Conservation (phyloP, 2,329 filamentous ascomycete species). For the Gnomoniopsis sp. region DNA sequence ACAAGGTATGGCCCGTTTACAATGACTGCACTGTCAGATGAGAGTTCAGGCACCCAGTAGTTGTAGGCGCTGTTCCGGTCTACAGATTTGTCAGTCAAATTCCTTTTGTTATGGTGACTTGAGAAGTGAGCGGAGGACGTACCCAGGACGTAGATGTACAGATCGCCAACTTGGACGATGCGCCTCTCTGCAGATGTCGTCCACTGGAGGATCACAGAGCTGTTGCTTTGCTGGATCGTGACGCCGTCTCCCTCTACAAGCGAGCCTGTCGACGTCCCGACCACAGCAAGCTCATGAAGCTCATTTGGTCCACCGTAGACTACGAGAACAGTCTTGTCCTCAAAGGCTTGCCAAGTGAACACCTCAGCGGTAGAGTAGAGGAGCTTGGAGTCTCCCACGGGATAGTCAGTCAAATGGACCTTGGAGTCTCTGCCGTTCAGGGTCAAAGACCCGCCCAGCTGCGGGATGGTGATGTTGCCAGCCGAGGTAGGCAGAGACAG, state of each 20-base stretch:
- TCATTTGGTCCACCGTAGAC: slow-evolving; percentile 63
- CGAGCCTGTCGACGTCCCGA: not conserved
- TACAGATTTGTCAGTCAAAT: not conserved
- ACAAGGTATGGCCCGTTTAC: slow-evolving; percentile 63
- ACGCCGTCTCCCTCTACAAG: slow-evolving; percentile 20
- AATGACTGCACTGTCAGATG: slow-evolving; percentile 37
- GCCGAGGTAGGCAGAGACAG: slow-evolving; percentile 58
- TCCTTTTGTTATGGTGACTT: too few relatives aligned
- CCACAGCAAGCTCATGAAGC: slow-evolving; percentile 58
- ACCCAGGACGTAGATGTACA: slow-evolving; percentile 47
- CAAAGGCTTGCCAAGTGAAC: slow-evolving; percentile 65
- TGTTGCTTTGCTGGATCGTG: slow-evolving; percentile 22
- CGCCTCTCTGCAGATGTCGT: slow-evolving; percentile 26
- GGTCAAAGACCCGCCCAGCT: slow-evolving; percentile 52
- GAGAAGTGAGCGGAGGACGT: slow-evolving; percentile 4
- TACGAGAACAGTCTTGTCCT: slow-evolving; percentile 55
- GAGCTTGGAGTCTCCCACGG: slow-evolving; percentile 53
- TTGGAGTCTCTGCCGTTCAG: slow-evolving; percentile 64
- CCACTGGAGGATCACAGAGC: slow-evolving; percentile 29
- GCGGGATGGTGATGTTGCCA: slow-evolving; percentile 55
- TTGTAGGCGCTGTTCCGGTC: slow-evolving; percentile 60
- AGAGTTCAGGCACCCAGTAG: slow-evolving; percentile 62
- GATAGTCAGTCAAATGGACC: slow-evolving; percentile 65
- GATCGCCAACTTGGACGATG: slow-evolving; percentile 31
- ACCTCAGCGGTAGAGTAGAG: slow-evolving; percentile 70